Conservation (phyloP, 2,329 filamentous ascomycete species). For the Alternaria tenuissima region DNA sequence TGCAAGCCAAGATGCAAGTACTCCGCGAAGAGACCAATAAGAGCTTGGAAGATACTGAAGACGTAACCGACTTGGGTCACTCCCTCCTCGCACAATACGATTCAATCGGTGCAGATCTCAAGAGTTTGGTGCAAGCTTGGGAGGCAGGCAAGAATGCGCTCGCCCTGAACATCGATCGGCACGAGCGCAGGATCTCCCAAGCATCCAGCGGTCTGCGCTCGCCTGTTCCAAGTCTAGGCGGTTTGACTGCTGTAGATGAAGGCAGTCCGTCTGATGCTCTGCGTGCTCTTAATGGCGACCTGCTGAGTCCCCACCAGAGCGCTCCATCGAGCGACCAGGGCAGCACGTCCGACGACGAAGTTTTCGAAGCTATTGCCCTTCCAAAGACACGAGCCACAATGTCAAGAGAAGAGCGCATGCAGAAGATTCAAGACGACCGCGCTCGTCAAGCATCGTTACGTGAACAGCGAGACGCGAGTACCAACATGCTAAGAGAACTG, state of each 20-base stretch:
- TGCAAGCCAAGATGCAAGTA: slow-evolving; percentile 94
- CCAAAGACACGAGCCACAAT: slow-evolving; percentile 72
- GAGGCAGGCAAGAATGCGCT: slow-evolving; percentile 78
- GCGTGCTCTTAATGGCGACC: slow-evolving; percentile 78
- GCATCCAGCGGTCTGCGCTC: slow-evolving; percentile 59
- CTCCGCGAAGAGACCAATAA: slow-evolving; percentile 88
- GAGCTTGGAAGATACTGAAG: slow-evolving; percentile 74
- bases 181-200: slow-evolving; percentile 68
- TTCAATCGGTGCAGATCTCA: slow-evolving; percentile 87
- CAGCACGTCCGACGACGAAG: slow-evolving; percentile 71
- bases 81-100: slow-evolving; percentile 91
- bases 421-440: slow-evolving; percentile 87
- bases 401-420: slow-evolving; percentile 85
- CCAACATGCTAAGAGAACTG: slow-evolving; percentile 89
- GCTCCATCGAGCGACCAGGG: slow-evolving; percentile 58
- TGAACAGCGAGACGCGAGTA: slow-evolving; percentile 81
- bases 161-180: slow-evolving; percentile 80
- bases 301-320: slow-evolving; percentile 55
- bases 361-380: slow-evolving; percentile 90
- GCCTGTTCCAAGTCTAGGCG: slow-evolving; percentile 66
- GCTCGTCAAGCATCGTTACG: slow-evolving; percentile 74
- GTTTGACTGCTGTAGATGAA: slow-evolving; percentile 65
- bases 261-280: slow-evolving; percentile 71
- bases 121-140: slow-evolving; percentile 61
- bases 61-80: slow-evolving; percentile 75